A percentile compares a stretch with the other conserved stretches of the same genome.
Evolutionary conservation across 371 early-diverging fungal species (phyloP).

Genomic region (Umbelopsis sp.): DNA sequence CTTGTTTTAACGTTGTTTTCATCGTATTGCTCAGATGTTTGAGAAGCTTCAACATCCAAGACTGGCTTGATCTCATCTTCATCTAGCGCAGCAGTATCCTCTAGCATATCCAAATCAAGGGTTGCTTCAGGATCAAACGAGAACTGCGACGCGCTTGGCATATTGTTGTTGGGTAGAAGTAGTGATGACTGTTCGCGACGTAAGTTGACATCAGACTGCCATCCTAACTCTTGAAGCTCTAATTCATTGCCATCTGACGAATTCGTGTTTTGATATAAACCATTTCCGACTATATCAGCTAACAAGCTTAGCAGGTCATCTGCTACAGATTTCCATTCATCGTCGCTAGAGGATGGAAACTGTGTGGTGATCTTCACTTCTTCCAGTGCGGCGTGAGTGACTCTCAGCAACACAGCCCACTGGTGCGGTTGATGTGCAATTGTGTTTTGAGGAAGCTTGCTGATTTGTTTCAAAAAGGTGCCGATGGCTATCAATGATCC

Average conservation of each 20-base stretch:
- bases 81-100: constrained; percentile 28
- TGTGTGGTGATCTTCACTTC: background rate
- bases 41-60: background rate
- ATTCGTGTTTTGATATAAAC: constrained; percentile 30
- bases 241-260: constrained; percentile 7
- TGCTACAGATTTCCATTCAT: constrained; percentile 31
- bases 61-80: constrained; percentile 24
- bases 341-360: background rate
- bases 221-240: background rate
- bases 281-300: constrained; percentile 35
- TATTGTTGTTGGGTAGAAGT: constrained; percentile 19
- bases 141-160: constrained; percentile 27
- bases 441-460: constrained; percentile 29
- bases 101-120: constrained; percentile 38
- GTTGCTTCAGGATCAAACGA: constrained; percentile 47
- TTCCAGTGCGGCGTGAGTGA: constrained; percentile 27
- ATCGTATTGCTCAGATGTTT: background rate
- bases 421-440: constrained; percentile 32
- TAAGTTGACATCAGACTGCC: background rate
- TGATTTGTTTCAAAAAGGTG: constrained; percentile 24
- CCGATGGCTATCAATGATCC: constrained; percentile 13
- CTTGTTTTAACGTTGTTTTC: background rate
- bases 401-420: constrained; percentile 40
- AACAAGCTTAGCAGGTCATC: constrained; percentile 31
- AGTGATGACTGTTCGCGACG: constrained; percentile 24